phyloP scores from a whole-genome alignment of 1,284 basidiomycete genomes.

The Microbotryum saponariae region DNA sequence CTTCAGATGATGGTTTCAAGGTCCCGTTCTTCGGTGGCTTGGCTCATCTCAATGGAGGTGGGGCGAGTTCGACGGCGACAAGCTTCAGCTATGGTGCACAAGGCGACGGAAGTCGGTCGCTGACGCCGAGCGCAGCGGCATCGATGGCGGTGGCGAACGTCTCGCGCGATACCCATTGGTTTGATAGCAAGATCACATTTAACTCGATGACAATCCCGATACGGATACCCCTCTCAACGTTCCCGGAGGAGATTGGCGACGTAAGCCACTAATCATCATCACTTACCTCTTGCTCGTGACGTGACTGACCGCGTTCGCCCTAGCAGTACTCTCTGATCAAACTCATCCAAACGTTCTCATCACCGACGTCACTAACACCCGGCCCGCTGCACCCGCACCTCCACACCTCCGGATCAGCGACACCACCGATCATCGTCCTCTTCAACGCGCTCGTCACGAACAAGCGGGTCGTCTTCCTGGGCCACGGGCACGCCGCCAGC shows the following conservation, averaged over 20 bases:
- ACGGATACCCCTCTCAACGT: slow-evolving; percentile 73
- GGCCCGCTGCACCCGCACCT: slow-evolving; percentile 83
- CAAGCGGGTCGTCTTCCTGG: slow-evolving; percentile 89
- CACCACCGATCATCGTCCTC: slow-evolving; percentile 85
- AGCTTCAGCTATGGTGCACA: too few relatives aligned
- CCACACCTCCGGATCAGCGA: slow-evolving; percentile 80
- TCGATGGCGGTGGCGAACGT: not conserved
- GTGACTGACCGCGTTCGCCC: not conserved
- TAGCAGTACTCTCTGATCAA: slow-evolving; percentile 82
- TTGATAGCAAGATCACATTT: slow-evolving; percentile 73
- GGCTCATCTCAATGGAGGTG: too few relatives aligned
- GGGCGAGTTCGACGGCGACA: too few relatives aligned
- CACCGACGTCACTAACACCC: slow-evolving; percentile 51
- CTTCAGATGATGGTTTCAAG: too few relatives aligned
- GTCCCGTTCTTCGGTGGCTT: too few relatives aligned
- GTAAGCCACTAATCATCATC: slow-evolving; percentile 48
- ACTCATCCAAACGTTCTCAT: slow-evolving; percentile 79
- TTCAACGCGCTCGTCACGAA: slow-evolving; percentile 91
- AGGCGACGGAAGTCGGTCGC: too few relatives aligned
- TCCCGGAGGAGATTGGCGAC: slow-evolving; percentile 91
- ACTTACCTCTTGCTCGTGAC: slow-evolving; percentile 19
- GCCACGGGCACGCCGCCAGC: slow-evolving; percentile 63
- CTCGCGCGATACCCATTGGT: slow-evolving; percentile 75
- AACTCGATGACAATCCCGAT: slow-evolving; percentile 58
- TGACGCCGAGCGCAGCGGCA: too few relatives aligned